phyloP scores from a whole-genome alignment of 2,329 filamentous ascomycete species.

The Pleurostoma richardsiae region DNA sequence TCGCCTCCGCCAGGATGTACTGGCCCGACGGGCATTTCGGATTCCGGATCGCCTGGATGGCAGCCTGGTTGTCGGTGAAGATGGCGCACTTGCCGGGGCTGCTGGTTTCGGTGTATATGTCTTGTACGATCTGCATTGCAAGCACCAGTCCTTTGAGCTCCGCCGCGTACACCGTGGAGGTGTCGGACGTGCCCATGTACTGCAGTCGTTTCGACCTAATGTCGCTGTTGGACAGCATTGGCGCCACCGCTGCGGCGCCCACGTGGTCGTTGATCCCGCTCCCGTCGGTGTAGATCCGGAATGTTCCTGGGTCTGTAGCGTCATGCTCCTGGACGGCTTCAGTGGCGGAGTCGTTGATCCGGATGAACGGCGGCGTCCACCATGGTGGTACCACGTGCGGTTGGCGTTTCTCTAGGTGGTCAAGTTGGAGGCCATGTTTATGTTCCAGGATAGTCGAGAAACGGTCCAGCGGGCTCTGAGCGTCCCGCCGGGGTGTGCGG shows the following conservation, averaged over 20 bases:
- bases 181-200: slow-evolving; percentile 18
- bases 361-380: slow-evolving; percentile 9
- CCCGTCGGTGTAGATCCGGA: slow-evolving; percentile 14
- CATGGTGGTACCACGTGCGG: slow-evolving; percentile 11
- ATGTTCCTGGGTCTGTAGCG: slow-evolving; percentile 5
- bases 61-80: slow-evolving; percentile 24
- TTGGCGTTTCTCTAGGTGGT: slow-evolving; percentile 12
- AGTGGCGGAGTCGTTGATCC: slow-evolving; percentile 7
- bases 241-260: slow-evolving; percentile 17
- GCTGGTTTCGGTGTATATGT: slow-evolving; percentile 7
- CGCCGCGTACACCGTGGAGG: slow-evolving; percentile 20
- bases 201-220: slow-evolving; percentile 10
- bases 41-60: slow-evolving; percentile 19
- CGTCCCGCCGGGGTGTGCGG: background rate
- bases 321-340: slow-evolving; percentile 10
- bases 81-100: slow-evolving; percentile 14
- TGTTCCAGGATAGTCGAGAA: slow-evolving; percentile 6
- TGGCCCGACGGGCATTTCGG: slow-evolving; percentile 18
- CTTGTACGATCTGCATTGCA: slow-evolving; percentile 15
- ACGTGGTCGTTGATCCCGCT: slow-evolving; percentile 18
- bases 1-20: slow-evolving; percentile 18
- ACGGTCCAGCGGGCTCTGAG: slow-evolving; percentile 6
- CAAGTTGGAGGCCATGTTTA: slow-evolving; percentile 5
- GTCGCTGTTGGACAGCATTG: slow-evolving; percentile 4
- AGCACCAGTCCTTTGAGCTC: slow-evolving; percentile 19